These are phyloP conservation scores for Phytophthora pistaciae DNA, from an alignment of 352 stramenopile species.

Conservation along the genomic window DNA sequence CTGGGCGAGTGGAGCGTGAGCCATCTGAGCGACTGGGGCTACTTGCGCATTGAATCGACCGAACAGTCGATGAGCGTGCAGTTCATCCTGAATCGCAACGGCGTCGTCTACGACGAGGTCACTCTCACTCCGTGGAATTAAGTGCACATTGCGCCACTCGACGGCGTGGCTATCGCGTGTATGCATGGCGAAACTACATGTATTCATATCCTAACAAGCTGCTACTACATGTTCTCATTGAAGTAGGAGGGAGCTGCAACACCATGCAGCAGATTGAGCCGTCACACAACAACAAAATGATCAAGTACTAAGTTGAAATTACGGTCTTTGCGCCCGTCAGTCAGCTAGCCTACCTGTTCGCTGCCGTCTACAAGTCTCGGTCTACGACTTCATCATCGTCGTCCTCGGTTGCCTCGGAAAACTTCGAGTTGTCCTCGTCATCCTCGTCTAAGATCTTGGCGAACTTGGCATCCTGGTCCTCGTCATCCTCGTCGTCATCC, in stretches of 20 bases:
- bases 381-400: slow-evolving; percentile 56
- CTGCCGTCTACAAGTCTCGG: slow-evolving; percentile 70
- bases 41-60: slow-evolving; percentile 70
- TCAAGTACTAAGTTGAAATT: slow-evolving; percentile 41
- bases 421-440: slow-evolving; percentile 58
- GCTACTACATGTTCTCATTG: neutral
- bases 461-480: slow-evolving; percentile 79
- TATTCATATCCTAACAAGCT: slow-evolving; percentile 7
- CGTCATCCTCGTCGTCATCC: slow-evolving; percentile 86
- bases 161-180: neutral
- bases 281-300: slow-evolving; percentile 13
- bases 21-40: slow-evolving; percentile 84
- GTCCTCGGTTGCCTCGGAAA: slow-evolving; percentile 38
- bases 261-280: neutral
- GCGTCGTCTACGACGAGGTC: slow-evolving; percentile 82
- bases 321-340: slow-evolving; percentile 19
- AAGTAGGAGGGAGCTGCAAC: neutral
- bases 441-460: slow-evolving; percentile 85
- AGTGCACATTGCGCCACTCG: neutral
- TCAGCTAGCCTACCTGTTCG: slow-evolving; percentile 34
- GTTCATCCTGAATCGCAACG: slow-evolving; percentile 87
- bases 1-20: slow-evolving; percentile 85
- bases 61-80: slow-evolving; percentile 74
- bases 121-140: slow-evolving; percentile 65
- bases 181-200: slow-evolving; percentile 18